Evolutionary conservation across 2,329 filamentous ascomycete genomes (phyloP).

Genomic region (Aspergillus ibericus): DNA sequence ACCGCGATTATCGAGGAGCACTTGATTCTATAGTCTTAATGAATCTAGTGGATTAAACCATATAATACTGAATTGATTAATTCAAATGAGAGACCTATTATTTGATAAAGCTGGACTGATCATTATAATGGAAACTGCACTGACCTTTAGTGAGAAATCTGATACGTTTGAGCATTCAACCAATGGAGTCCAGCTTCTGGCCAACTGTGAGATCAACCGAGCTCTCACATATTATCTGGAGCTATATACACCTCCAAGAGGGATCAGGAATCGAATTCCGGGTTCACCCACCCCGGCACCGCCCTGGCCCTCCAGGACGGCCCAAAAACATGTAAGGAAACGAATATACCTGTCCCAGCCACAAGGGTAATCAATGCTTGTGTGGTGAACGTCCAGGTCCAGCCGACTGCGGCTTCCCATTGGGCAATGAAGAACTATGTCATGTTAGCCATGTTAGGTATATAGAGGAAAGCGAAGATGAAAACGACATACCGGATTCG

Average conservation of each 20-base stretch:
- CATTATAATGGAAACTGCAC: too few species aligned
- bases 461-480: not conserved
- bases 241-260: not conserved
- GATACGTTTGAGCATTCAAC: too few species aligned
- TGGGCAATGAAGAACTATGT: constrained; percentile 52
- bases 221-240: not conserved
- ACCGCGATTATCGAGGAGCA: too few species aligned
- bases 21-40: too few species aligned
- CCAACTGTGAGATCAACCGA: too few species aligned
- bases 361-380: constrained; percentile 51
- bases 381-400: constrained; percentile 53
- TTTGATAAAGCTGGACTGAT: too few species aligned
- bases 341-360: constrained; percentile 42
- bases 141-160: too few species aligned
- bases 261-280: constrained; percentile 36
- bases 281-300: constrained; percentile 49
- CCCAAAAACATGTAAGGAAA: constrained; percentile 44
- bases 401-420: constrained; percentile 49
- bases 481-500: constrained; percentile 38
- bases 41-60: too few species aligned
- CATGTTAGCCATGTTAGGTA: not conserved
- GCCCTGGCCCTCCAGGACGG: constrained; percentile 36
- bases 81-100: too few species aligned
- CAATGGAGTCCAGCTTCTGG: too few species aligned
- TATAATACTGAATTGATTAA: too few species aligned